Evolutionary conservation across 768 basidiomycete genomes (phyloP).

Genomic region (Mycena rebaudengoi): DNA sequence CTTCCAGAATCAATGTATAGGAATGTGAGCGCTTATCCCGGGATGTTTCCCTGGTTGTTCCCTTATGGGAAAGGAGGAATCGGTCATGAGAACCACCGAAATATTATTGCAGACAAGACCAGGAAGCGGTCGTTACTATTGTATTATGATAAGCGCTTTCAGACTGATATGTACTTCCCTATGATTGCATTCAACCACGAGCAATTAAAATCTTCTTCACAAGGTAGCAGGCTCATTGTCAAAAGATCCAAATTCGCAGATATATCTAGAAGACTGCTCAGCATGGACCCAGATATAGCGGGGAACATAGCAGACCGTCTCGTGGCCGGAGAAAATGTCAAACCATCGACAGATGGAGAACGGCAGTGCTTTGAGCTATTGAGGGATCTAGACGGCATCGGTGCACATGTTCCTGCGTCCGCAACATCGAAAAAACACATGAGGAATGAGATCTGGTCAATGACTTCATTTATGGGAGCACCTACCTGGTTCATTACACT

Average conservation of each 20-base stretch:
- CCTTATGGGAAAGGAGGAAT: conserved; percentile 45
- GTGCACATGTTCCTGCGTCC: conserved; percentile 38
- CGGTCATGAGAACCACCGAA: conserved; percentile 32
- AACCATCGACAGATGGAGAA: conserved; percentile 39
- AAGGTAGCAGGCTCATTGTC: conserved; percentile 38
- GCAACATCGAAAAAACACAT: conserved; percentile 37
- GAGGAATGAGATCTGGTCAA: conserved; percentile 43
- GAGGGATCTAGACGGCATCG: conserved; percentile 43
- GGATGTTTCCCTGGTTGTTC: conserved; percentile 54
- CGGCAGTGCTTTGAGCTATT: conserved; percentile 44
- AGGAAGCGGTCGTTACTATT: conserved; percentile 38
- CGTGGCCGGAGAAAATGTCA: conserved; percentile 32
- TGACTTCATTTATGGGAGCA: conserved; percentile 31
- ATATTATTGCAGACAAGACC: conserved; percentile 4
- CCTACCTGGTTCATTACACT: conserved; percentile 46
- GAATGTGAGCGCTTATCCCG: conserved; percentile 46
- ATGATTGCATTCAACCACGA: conserved; percentile 49
- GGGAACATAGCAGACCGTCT: conserved; percentile 27
- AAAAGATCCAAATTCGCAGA: conserved; percentile 35
- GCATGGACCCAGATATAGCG: conserved; percentile 34
- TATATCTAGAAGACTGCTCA: conserved; percentile 31
- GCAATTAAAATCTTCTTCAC: conserved; percentile 42
- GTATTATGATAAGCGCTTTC: conserved; percentile 42
- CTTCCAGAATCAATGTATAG: conserved; percentile 35
- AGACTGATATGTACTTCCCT: conserved; percentile 37